These are phyloP conservation scores for Naegleria gruberi DNA, from an alignment of 208 protist genomes.

Conservation along the genomic window DNA sequence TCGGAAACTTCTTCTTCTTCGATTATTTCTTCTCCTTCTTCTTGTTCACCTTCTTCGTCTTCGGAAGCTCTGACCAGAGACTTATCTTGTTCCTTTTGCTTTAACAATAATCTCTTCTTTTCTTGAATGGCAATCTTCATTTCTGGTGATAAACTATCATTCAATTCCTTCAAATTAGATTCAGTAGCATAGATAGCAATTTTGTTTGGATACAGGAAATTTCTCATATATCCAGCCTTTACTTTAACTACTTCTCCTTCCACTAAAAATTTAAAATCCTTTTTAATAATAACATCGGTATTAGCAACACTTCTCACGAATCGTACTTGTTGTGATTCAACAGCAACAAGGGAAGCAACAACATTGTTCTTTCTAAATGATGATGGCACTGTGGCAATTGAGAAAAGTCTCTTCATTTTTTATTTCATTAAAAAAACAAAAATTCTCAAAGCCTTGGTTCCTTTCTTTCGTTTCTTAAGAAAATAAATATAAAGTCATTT, in stretches of 20 bases:
- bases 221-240: slow-evolving; percentile 10
- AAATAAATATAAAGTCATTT: too few species aligned
- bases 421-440: too few species aligned
- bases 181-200: slow-evolving; percentile 3
- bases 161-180: not conserved
- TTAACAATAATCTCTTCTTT: not conserved
- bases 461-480: too few species aligned
- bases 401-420: too few species aligned
- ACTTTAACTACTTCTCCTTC: not conserved
- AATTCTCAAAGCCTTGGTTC: too few species aligned
- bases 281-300: not conserved
- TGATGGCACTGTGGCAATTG: too few species aligned
- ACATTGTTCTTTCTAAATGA: not conserved
- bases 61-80: too few species aligned
- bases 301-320: not conserved
- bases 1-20: too few species aligned
- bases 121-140: not conserved
- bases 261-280: not conserved
- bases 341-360: not conserved
- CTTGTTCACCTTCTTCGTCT: too few species aligned
- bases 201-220: slow-evolving; percentile 6
- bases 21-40: too few species aligned
- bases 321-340: not conserved
- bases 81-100: not conserved
- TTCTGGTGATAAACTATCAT: not conserved